phyloP scores from a whole-genome alignment of 139 green algal genomes.

The Closterium sp. region DNA sequence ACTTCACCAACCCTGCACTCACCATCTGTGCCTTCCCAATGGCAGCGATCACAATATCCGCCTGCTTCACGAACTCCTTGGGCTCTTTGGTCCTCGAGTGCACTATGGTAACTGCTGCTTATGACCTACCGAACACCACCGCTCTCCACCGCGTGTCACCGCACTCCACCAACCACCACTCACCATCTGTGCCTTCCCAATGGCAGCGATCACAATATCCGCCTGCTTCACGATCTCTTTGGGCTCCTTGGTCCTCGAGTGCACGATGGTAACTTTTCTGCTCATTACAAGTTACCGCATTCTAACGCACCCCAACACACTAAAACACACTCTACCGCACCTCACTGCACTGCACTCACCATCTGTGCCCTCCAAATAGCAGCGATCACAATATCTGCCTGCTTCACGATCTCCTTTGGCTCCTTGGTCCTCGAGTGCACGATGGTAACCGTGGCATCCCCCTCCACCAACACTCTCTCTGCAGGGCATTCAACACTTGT shows the following conservation, averaged over 20 bases:
- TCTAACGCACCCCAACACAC: too few relatives aligned
- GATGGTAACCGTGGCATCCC: constrained; percentile 81
- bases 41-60: constrained; percentile 96
- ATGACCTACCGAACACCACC: constrained; percentile 16
- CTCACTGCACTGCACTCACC: constrained; percentile 55
- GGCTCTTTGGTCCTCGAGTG: constrained; percentile 69
- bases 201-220: constrained; percentile 95
- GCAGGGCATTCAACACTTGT: too few relatives aligned
- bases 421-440: constrained; percentile 72
- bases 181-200: too few relatives aligned
- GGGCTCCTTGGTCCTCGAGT: constrained; percentile 67
- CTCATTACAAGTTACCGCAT: too few relatives aligned
- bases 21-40: constrained; percentile 82
- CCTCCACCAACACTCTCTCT: constrained; percentile 51
- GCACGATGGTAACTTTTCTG: constrained; percentile 77
- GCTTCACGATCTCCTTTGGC: constrained; percentile 32
- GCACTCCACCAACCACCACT: too few relatives aligned
- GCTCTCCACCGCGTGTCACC: too few relatives aligned
- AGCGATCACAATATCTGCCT: constrained; percentile 95
- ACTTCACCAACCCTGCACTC: constrained; percentile 21
- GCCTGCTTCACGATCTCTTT: constrained; percentile 61
- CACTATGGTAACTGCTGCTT: constrained; percentile 82
- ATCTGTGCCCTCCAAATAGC: constrained; percentile 82
- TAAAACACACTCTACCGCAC: too few relatives aligned
- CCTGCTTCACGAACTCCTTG: constrained; percentile 56